Evolutionary conservation across 202 grass and related monocot species (phyloP).

Genomic region (Carex sylvatica): DNA sequence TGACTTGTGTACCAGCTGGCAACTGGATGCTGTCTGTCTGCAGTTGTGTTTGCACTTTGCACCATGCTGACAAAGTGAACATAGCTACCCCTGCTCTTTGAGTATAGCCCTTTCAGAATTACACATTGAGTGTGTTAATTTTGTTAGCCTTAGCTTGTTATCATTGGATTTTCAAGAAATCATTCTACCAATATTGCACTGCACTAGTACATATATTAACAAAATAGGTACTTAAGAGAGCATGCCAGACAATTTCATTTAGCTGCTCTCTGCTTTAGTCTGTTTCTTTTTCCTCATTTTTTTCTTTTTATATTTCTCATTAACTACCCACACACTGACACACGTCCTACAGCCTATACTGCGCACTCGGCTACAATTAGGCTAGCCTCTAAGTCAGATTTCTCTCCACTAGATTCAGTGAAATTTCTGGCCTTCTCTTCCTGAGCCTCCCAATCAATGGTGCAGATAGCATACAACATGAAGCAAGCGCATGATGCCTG

Average conservation of each 20-base stretch:
- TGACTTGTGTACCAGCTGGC: not conserved
- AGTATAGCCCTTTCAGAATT: not conserved
- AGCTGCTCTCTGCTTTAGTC: not conserved
- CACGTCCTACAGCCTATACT: conserved; percentile 15
- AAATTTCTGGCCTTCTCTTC: conserved; percentile 30
- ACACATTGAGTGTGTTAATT: not conserved
- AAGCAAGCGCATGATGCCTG: conserved; percentile 39
- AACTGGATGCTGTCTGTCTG: not conserved
- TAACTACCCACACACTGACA: conserved; percentile 2
- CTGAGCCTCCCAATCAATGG: conserved; percentile 39
- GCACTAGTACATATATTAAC: conserved; percentile 16
- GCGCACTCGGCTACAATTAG: conserved; percentile 14
- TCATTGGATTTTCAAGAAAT: not conserved
- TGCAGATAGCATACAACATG: conserved; percentile 27
- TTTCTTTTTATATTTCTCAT: not conserved
- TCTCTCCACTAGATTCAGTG: conserved; percentile 7
- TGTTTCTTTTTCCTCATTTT: not conserved
- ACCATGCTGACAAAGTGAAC: not conserved
- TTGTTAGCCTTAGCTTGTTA: not conserved
- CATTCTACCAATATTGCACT: conserved; percentile 6
- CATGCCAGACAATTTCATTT: conserved; percentile 20
- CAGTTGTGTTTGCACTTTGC: not conserved
- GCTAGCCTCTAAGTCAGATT: conserved; percentile 22
- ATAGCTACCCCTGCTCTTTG: not conserved
- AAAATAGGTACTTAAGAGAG: conserved; percentile 19